These are phyloP conservation scores for Fusarium falciforme DNA, from an alignment of 2,329 filamentous ascomycete genomes.

Conservation along the genomic window DNA sequence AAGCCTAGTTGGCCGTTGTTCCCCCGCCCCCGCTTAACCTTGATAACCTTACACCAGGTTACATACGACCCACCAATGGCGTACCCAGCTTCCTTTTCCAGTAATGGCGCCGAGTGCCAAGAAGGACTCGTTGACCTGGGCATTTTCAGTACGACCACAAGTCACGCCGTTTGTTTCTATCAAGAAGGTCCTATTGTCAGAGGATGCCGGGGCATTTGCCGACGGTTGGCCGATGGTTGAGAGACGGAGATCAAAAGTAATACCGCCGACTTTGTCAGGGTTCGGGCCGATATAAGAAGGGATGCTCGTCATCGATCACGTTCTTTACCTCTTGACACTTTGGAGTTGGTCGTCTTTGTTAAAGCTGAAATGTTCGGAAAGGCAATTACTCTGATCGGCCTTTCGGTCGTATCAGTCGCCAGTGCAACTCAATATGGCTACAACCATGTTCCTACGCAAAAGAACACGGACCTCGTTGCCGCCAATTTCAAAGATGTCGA, in stretches of 20 bases:
- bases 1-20: neutral
- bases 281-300: slow-evolving; percentile 11
- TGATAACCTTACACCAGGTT: slow-evolving; percentile 5
- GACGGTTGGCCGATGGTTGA: neutral
- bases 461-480: slow-evolving; percentile 13
- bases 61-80: slow-evolving; percentile 17
- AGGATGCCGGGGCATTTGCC: neutral
- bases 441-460: slow-evolving; percentile 16
- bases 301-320: neutral
- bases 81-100: slow-evolving; percentile 28
- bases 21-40: neutral
- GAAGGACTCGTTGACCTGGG: neutral
- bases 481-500: slow-evolving; percentile 34
- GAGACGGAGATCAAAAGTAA: slow-evolving; percentile 24
- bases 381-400: neutral
- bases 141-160: neutral
- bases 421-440: slow-evolving; percentile 30
- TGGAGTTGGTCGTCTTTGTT: neutral
- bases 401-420: slow-evolving; percentile 9
- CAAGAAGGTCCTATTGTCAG: neutral
- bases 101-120: slow-evolving; percentile 30
- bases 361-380: slow-evolving; percentile 4
- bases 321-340: neutral
- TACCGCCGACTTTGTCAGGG: slow-evolving; percentile 1
- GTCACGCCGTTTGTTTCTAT: neutral